Evolutionary conservation across 352 stramenopile genomes (phyloP).

Genomic region (Pythium grandisporangium): DNA sequence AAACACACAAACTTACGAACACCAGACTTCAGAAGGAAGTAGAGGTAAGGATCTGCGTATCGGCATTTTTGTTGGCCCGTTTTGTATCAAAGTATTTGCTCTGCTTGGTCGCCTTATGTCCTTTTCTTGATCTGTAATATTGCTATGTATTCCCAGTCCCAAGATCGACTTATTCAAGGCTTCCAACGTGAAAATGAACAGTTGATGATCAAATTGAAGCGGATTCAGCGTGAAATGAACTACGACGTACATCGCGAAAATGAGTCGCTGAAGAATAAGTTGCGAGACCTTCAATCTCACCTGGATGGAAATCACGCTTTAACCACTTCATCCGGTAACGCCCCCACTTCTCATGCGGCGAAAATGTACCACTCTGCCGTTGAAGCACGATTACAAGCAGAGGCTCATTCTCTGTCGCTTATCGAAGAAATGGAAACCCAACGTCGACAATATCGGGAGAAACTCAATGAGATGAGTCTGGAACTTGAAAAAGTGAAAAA

Average conservation of each 20-base stretch:
- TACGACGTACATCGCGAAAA: constrained; percentile 77
- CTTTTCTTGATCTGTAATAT: no score
- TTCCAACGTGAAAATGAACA: constrained; percentile 81
- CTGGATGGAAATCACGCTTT: constrained; percentile 8
- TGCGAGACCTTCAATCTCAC: constrained; percentile 19
- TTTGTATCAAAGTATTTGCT: no score
- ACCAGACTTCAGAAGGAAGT: no score
- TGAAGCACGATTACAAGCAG: constrained; percentile 47
- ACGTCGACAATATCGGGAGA: constrained; percentile 26
- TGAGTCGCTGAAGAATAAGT: constrained; percentile 36
- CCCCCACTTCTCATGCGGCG: no score
- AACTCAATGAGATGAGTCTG: constrained; percentile 58
- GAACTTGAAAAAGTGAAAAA: constrained; percentile 75
- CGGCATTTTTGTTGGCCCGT: no score
- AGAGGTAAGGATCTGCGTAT: no score
- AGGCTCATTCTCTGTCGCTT: constrained; percentile 36
- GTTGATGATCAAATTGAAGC: constrained; percentile 70
- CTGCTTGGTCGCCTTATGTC: no score
- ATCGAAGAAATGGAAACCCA: constrained; percentile 47
- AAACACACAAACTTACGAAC: no score
- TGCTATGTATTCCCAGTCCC: no score
- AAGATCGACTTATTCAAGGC: constrained; percentile 67
- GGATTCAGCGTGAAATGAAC: constrained; percentile 40
- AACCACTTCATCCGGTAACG: constrained; percentile 30
- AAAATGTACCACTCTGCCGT: constrained; percentile 44